These are phyloP conservation scores for Tagetes patula DNA, from an alignment of 129 eudicot species.

Conservation along the genomic window DNA sequence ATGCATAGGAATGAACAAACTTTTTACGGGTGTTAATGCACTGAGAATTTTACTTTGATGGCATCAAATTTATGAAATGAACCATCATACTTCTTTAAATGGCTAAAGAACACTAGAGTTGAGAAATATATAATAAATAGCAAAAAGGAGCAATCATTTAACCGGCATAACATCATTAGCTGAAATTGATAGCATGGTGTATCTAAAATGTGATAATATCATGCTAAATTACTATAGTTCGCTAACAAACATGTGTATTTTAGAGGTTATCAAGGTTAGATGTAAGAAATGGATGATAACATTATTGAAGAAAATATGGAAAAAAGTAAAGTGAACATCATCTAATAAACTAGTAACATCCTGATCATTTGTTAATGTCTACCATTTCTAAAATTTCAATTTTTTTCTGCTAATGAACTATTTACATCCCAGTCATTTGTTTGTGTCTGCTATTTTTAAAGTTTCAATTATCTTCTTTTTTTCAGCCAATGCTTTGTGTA, in stretches of 20 bases:
- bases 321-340: not conserved
- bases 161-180: not conserved
- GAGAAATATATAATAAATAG: not conserved
- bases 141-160: not conserved
- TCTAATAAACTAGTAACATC: not conserved
- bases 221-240: constrained; percentile 10
- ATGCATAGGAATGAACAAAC: not conserved
- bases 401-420: not conserved
- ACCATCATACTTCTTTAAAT: not conserved
- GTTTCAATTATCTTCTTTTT: not conserved
- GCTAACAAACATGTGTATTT: constrained; percentile 2
- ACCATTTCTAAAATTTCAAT: not conserved
- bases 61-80: not conserved
- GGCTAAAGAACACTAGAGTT: not conserved
- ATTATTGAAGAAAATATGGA: not conserved
- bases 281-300: not conserved
- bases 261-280: constrained; percentile 6
- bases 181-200: not conserved
- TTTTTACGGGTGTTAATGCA: not conserved
- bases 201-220: not conserved
- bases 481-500: constrained; percentile 99
- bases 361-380: not conserved
- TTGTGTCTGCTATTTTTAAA: not conserved
- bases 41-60: not conserved
- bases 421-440: not conserved